A percentile compares a stretch with the other conserved stretches of the same genome.
These are phyloP conservation scores for Begonia fuchsioides DNA, from an alignment of 306 rosid species.

Conservation along the genomic window DNA sequence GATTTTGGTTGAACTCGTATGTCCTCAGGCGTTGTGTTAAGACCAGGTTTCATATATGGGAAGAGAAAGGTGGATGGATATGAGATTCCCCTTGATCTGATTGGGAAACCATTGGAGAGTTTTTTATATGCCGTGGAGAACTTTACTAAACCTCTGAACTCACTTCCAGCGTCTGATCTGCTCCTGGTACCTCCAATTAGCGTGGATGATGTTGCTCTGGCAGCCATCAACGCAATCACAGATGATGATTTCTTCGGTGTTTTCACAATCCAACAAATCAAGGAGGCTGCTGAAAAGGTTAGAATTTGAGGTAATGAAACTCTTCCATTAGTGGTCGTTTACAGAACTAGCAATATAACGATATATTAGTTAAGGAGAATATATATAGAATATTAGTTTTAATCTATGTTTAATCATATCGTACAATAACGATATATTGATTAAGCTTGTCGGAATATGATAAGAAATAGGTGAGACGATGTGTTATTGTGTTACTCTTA, in stretches of 20 bases:
- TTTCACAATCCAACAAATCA: conserved; percentile 78
- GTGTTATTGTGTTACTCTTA: too few species aligned
- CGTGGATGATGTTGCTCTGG: conserved; percentile 76
- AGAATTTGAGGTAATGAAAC: conserved; percentile 23
- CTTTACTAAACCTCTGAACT: conserved; percentile 67
- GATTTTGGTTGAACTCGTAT: conserved; percentile 14
- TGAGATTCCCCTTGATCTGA: conserved; percentile 74
- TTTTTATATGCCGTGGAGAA: conserved; percentile 44
- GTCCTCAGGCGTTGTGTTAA: conserved; percentile 68
- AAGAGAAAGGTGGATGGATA: conserved; percentile 67
- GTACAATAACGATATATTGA: too few species aligned
- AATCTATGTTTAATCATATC: too few species aligned
- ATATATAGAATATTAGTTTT: too few species aligned
- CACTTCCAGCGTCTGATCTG: conserved; percentile 84
- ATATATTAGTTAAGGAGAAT: too few species aligned
- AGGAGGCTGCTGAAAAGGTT: conserved; percentile 72
- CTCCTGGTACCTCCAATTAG: conserved; percentile 79
- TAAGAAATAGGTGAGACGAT: too few species aligned
- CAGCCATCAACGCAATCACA: conserved; percentile 50
- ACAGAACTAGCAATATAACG: too few species aligned
- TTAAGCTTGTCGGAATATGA: too few species aligned
- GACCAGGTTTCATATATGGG: conserved; percentile 89
- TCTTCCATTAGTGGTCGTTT: too few species aligned
- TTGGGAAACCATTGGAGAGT: conserved; percentile 76
- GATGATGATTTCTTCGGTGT: conserved; percentile 84